Conservation (phyloP, 805 yeast species). For the Clavispora fructus region DNA sequence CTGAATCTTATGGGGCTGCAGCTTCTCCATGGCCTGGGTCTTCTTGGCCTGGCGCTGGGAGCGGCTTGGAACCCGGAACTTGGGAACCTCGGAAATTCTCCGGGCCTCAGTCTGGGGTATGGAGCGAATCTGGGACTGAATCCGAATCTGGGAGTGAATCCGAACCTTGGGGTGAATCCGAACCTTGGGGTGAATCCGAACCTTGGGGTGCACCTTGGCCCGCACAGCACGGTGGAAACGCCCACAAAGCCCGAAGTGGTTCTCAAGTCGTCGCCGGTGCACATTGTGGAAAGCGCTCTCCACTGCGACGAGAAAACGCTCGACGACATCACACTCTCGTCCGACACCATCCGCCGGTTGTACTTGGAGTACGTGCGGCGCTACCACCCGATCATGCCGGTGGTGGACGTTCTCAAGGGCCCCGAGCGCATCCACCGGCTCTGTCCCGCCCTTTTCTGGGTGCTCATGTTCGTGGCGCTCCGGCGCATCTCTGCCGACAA, state of each 20-base stretch:
- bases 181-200: too few relatives aligned
- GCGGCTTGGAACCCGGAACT: too few relatives aligned
- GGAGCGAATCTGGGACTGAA: too few relatives aligned
- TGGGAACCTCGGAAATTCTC: too few relatives aligned
- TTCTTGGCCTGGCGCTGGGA: too few relatives aligned
- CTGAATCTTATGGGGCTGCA: too few relatives aligned
- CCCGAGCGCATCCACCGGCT: constrained; percentile 74
- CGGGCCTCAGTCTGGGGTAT: too few relatives aligned
- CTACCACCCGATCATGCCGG: constrained; percentile 84
- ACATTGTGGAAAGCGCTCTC: constrained; percentile 30
- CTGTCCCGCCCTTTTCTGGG: constrained; percentile 93
- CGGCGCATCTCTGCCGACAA: constrained; percentile 48
- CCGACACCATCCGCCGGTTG: constrained; percentile 56
- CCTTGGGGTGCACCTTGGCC: too few relatives aligned
- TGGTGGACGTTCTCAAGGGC: constrained; percentile 75
- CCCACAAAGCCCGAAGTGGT: background rate
- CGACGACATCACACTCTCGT: constrained; percentile 59
- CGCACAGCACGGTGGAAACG: too few relatives aligned
- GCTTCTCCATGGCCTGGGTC: too few relatives aligned
- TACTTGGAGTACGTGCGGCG: constrained; percentile 66
- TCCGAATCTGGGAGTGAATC: too few relatives aligned
- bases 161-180: too few relatives aligned
- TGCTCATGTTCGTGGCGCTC: constrained; percentile 77
- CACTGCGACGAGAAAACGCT: constrained; percentile 63
- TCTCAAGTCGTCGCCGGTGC: background rate